These are phyloP conservation scores for Yamadazyma jaroonii DNA, from an alignment of 1,139 yeast genomes.

Conservation along the genomic window DNA sequence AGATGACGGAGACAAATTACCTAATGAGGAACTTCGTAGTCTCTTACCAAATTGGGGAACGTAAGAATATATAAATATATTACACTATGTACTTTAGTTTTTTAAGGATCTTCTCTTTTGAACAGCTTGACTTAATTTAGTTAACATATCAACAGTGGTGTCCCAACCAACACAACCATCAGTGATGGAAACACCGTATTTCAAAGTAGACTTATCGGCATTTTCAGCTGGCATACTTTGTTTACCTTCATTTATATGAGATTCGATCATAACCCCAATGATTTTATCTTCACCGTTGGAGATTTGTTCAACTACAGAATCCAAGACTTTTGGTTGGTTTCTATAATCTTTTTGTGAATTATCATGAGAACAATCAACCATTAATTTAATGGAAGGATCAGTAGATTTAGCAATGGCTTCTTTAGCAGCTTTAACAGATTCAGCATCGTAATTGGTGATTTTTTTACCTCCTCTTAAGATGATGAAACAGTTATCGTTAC, in stretches of 20 bases:
- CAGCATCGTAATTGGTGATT: constrained; percentile 88
- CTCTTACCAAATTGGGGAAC: constrained; percentile 6
- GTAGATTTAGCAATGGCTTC: constrained; percentile 40
- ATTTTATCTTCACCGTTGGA: constrained; percentile 74
- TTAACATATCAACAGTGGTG: constrained; percentile 76
- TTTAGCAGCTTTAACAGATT: constrained; percentile 74
- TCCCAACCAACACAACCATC: constrained; percentile 97
- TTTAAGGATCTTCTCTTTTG: constrained; percentile 60
- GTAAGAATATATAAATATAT: constrained; percentile 1
- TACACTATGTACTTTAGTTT: constrained; percentile 4
- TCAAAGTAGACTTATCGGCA: constrained; percentile 65
- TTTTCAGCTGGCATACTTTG: constrained; percentile 69
- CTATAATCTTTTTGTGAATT: constrained; percentile 91
- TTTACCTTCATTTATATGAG: constrained; percentile 88
- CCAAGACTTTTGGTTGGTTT: constrained; percentile 89
- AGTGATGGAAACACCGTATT: constrained; percentile 95
- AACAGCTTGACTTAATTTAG: constrained; percentile 77
- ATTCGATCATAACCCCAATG: constrained; percentile 95
- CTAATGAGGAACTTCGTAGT: constrained; percentile 14
- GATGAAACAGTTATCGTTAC: constrained; percentile 85
- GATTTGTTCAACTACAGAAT: constrained; percentile 77
- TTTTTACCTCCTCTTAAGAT: constrained; percentile 94
- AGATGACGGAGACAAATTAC: constrained; percentile 5
- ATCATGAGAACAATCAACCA: constrained; percentile 98
- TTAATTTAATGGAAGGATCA: constrained; percentile 49